These are phyloP conservation scores for Schwanniomyces yamadae DNA, from an alignment of 805 yeast genomes.

Conservation along the genomic window DNA sequence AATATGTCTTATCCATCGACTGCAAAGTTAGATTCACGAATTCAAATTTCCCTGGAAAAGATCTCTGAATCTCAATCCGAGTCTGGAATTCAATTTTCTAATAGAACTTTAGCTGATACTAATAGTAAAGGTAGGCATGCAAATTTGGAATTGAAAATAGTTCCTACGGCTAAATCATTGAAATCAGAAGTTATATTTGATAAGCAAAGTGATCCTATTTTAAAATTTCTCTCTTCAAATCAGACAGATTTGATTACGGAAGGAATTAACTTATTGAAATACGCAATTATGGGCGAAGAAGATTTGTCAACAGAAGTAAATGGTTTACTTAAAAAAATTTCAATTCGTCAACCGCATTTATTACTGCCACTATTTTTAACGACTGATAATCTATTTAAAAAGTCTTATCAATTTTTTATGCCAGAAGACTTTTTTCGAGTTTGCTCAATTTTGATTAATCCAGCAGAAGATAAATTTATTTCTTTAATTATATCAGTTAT, in stretches of 20 bases:
- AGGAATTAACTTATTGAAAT: slow-evolving; percentile 37
- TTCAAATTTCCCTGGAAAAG: background rate
- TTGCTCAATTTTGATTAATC: slow-evolving; percentile 22
- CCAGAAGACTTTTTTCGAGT: slow-evolving; percentile 38
- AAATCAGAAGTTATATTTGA: slow-evolving; percentile 13
- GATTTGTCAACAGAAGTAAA: slow-evolving; percentile 25
- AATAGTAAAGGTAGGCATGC: slow-evolving; percentile 8
- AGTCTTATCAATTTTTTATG: slow-evolving; percentile 22
- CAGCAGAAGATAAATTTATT: slow-evolving; percentile 19
- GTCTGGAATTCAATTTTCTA: background rate
- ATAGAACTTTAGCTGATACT: slow-evolving; percentile 4
- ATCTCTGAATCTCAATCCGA: background rate
- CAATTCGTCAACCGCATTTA: slow-evolving; percentile 28
- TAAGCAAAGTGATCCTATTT: slow-evolving; percentile 32
- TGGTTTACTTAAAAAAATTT: slow-evolving; percentile 22
- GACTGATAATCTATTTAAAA: slow-evolving; percentile 24
- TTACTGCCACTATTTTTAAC: slow-evolving; percentile 31
- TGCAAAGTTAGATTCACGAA: background rate
- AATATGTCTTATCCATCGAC: slow-evolving; percentile 1
- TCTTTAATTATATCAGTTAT: slow-evolving; percentile 22
- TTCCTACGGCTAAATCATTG: background rate
- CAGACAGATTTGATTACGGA: slow-evolving; percentile 28
- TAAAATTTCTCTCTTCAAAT: slow-evolving; percentile 34
- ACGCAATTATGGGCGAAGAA: slow-evolving; percentile 38
- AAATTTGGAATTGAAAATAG: too few species aligned